Base-by-base conservation (phyloP, 2,329 filamentous ascomycete genomes). In the Aspergillus transmontanensis region DNA sequence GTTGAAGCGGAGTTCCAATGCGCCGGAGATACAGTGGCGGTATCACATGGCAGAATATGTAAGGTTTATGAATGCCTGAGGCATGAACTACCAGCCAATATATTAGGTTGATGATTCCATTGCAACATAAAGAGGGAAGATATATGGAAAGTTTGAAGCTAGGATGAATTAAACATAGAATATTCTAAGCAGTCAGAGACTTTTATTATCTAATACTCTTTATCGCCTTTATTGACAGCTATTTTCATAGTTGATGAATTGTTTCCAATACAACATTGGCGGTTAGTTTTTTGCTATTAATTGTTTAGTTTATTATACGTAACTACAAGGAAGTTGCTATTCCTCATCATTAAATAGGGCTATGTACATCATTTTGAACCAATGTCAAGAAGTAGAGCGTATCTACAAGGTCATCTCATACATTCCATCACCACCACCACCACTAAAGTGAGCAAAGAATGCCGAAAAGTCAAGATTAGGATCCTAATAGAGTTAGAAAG, bases 1-100 rank as follows among this genome's bases (percentile, higher is more conserved):
- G 55, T 46, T 58, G 56, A 62, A 58, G 60, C 48, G 60, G 60
- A 62, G 60, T 57, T 62, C 60, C 62, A 57, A 61, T 36, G 54
- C 61, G 59, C 61, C 59, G 46, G 58, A 58, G 60, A 62, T 62
- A 62, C 55, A 16, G 46, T 56, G 46, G 60, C 60, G 60, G 61
- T 63, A 36, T 5, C 5, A 12, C 1, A 12, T 23, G 61, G 58
- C 61, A 63, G 43, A 60, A 63, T 60, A 36, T 4, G 28, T 32
- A 19, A 4, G 28, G 4, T 21, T 1, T 6, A 16, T 4, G 21
- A 10, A 9, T 56, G 32, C 60, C 60, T 62, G 11, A 58, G 60
- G 56, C 55, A 54, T 39, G 4, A 16, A 14, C 6, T 11, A 4
- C 12, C 16, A 19, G 6, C 4, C 11, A 1, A 19, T 26, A 6